phyloP scores from a whole-genome alignment of 1,139 yeast genomes.

The Yamadazyma atmosphaerica region DNA sequence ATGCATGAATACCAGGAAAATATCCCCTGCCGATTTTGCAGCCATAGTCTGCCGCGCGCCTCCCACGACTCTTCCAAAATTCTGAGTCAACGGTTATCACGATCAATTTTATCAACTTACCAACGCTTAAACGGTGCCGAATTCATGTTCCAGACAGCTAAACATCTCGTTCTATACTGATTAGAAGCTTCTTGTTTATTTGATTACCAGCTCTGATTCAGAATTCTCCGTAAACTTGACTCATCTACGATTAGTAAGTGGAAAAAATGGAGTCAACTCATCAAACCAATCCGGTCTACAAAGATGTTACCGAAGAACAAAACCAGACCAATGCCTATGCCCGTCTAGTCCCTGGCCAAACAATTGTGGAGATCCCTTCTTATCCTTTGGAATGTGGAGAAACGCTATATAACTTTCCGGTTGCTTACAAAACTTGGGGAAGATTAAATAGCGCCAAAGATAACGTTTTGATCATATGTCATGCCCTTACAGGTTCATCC shows the following conservation, averaged over 20 bases:
- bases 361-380: slow-evolving; percentile 76
- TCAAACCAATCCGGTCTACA: slow-evolving; percentile 21
- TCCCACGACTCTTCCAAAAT: too few relatives aligned
- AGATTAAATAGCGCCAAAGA: slow-evolving; percentile 61
- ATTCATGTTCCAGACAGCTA: slow-evolving; percentile 14
- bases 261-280: slow-evolving; percentile 1
- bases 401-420: slow-evolving; percentile 69
- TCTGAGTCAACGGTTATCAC: too few relatives aligned
- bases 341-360: slow-evolving; percentile 74
- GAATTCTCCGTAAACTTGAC: too few relatives aligned
- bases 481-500: slow-evolving; percentile 93
- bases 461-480: slow-evolving; percentile 85
- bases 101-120: too few relatives aligned
- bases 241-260: too few relatives aligned
- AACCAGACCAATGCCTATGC: slow-evolving; percentile 62
- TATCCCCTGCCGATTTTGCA: too few relatives aligned
- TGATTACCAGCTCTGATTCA: too few relatives aligned
- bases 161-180: slow-evolving; percentile 18
- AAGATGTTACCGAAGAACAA: slow-evolving; percentile 49
- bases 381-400: slow-evolving; percentile 83
- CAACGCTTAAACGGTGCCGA: too few relatives aligned
- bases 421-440: slow-evolving; percentile 98
- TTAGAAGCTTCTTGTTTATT: too few relatives aligned
- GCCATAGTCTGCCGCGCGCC: too few relatives aligned
- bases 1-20: too few relatives aligned